Conservation (phyloP, 2,329 filamentous ascomycete species). For the Cordyceps tenuipes region DNA sequence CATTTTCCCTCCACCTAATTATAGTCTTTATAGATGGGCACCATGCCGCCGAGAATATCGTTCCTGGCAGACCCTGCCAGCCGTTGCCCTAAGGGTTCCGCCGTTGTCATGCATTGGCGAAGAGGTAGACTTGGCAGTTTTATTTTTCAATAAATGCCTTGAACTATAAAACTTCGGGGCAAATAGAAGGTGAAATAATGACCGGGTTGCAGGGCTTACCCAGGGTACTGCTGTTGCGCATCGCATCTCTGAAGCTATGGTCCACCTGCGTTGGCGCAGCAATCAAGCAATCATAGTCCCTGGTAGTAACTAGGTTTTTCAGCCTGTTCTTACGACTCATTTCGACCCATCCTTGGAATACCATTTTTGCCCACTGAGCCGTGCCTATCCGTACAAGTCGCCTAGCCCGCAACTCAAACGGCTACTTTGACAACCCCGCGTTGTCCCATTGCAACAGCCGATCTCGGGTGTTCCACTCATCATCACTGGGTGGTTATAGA, state of each 20-base stretch:
- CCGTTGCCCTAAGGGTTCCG: no score
- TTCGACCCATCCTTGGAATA: neutral
- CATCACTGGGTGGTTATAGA: neutral
- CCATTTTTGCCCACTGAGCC: neutral
- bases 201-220: no score
- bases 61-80: no score
- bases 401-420: neutral
- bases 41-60: neutral
- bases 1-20: neutral
- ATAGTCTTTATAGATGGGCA: no score
- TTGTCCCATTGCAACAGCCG: neutral
- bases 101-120: no score
- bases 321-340: neutral
- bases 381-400: neutral
- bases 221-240: no score
- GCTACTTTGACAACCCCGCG: neutral
- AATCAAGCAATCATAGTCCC: neutral
- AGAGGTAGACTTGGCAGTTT: no score
- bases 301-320: no score
- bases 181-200: no score
- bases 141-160: no score
- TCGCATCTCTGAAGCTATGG: no score
- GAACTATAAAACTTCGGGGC: no score
- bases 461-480: constrained; percentile 1
- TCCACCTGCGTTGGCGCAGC: neutral